Base-by-base conservation (phyloP, 164 flowering plant species). In the Vitis riparia region DNA sequence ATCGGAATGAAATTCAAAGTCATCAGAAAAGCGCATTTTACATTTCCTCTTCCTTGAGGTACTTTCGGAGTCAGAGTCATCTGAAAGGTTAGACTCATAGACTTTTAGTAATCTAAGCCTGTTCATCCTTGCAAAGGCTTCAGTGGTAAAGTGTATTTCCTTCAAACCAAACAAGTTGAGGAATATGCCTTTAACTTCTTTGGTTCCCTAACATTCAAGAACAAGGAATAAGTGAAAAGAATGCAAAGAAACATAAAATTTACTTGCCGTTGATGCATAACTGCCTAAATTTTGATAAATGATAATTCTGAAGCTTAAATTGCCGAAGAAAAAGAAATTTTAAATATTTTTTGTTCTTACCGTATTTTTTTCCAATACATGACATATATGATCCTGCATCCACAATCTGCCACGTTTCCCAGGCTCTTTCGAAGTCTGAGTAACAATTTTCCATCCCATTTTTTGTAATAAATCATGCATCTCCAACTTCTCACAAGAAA, bases 121-220 rank as follows among this genome's bases (percentile, higher is more conserved):
- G 14, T n/a, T 3, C 56, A 70, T 63, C 3, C 23, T 30, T 1
- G 17, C 6, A 48, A 70, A 70, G 17, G 68, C 58, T 52, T 23
- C 56, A 55, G 55, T 23, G 27, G 27, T 23, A 23, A 0, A 32
- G 15, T 50, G 2, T 9, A n/a, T 30, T 5, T 62, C 59, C 7
- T 53, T 10, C n/a, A 13, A 1, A n/a, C 5, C 14, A n/a, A 51
- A 32, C 12, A 11, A 10, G 10, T 67, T 51, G 8, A 61, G 49
- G 9, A 51, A 16, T 15, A 70, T 62, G 29, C 60, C 61, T 62
- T 70, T 61, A 19, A 70, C 61, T 8, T 6, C 44, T 19, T 70
- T 55, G 1, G 53, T 70, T 63, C 67, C 73, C 73, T 52, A 52
- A 57, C 5, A 59, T 29, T 11, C 37, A 23, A 59, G 9, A 23